These are phyloP conservation scores for Ustilago curta DNA, from an alignment of 1,284 basidiomycete species.

Conservation along the genomic window DNA sequence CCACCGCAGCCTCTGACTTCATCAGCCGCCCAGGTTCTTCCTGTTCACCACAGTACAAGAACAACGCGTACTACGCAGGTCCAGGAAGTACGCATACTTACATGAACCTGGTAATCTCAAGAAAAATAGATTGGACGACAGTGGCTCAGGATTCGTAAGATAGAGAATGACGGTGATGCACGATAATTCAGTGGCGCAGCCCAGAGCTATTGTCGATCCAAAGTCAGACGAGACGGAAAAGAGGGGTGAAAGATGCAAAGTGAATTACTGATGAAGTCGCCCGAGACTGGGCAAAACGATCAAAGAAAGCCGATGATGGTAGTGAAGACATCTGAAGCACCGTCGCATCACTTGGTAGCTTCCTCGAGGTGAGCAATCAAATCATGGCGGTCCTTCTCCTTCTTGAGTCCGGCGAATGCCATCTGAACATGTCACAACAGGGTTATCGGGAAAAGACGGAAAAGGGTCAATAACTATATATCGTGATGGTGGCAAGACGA, in stretches of 20 bases:
- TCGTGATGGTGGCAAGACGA: background rate
- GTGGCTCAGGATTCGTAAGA: too few species aligned
- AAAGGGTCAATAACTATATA: background rate
- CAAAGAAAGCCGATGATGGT: background rate
- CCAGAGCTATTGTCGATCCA: too few species aligned
- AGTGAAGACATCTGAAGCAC: background rate
- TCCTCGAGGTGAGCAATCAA: slow-evolving; percentile 41
- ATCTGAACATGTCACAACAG: slow-evolving; percentile 13
- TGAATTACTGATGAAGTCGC: background rate
- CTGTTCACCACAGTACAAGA: too few species aligned
- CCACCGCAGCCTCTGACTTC: too few species aligned
- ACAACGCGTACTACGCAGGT: too few species aligned
- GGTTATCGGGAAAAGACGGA: background rate
- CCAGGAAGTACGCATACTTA: too few species aligned
- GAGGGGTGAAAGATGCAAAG: background rate
- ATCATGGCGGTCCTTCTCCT: slow-evolving; percentile 68
- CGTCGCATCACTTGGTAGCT: slow-evolving; percentile 4
- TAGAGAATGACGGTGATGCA: too few species aligned
- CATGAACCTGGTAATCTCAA: too few species aligned
- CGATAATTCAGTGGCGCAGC: too few species aligned
- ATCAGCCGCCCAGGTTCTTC: too few species aligned
- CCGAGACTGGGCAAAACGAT: background rate
- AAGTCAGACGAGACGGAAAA: background rate
- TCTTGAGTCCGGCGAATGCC: slow-evolving; percentile 65
- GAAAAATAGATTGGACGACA: too few species aligned